Conservation (phyloP, 768 basidiomycete species). For the Termitomyces sp. region DNA sequence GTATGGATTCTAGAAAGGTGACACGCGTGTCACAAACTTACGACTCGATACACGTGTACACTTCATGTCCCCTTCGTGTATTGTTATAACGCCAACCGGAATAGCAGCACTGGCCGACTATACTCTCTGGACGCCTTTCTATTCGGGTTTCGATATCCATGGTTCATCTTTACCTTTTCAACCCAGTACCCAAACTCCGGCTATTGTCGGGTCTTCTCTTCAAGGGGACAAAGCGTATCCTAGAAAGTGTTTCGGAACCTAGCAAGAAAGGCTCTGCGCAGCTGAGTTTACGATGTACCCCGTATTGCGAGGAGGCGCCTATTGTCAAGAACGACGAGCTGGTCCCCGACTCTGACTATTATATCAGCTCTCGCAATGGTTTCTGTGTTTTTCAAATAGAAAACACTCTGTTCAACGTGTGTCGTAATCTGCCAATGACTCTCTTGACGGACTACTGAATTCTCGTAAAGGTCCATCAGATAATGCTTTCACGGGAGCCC, state of each 20-base stretch:
- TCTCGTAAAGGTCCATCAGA: conserved; percentile 40
- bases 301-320: conserved; percentile 10
- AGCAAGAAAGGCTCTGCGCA: conserved; percentile 11
- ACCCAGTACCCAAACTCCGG: conserved; percentile 36
- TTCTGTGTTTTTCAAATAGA: conserved; percentile 61
- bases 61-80: conserved; percentile 35
- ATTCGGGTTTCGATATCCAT: conserved; percentile 23
- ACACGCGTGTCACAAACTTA: conserved; percentile 11
- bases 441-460: not conserved
- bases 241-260: conserved; percentile 18
- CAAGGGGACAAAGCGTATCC: conserved; percentile 32
- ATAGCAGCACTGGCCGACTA: conserved; percentile 12
- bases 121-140: conserved; percentile 16
- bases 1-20: conserved; percentile 13
- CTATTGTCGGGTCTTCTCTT: conserved; percentile 30
- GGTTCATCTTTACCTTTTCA: conserved; percentile 38
- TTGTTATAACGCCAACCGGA: conserved; percentile 18
- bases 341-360: conserved; percentile 33
- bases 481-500: conserved; percentile 39
- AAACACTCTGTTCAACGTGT: conserved; percentile 63
- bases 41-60: conserved; percentile 31
- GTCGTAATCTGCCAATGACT: conserved; percentile 8
- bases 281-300: conserved; percentile 17
- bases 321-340: conserved; percentile 14
- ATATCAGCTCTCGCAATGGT: conserved; percentile 38